Conservation (phyloP, 345 rosid genomes). For the Excoecaria agallocha region DNA sequence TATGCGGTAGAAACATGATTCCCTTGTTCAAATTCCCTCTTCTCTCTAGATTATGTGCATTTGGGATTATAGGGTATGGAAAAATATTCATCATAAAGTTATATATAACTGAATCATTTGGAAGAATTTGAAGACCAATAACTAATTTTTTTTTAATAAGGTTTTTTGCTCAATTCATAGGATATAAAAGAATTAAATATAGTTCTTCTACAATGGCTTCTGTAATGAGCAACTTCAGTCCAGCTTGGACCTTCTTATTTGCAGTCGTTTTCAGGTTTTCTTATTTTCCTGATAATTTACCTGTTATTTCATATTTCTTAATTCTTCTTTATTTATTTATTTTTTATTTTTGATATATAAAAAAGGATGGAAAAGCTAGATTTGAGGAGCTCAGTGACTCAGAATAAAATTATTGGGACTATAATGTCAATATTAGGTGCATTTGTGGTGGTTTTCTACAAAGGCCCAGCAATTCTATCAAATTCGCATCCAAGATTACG, state of each 20-base stretch:
- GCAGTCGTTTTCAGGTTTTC: slow-evolving; percentile 25
- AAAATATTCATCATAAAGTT: not conserved
- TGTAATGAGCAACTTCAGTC: slow-evolving; percentile 45
- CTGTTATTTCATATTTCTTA: slow-evolving; percentile 13
- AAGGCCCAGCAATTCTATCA: slow-evolving; percentile 27
- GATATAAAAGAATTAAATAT: slow-evolving; percentile 34
- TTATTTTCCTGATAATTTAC: slow-evolving; percentile 23
- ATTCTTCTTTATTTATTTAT: not conserved
- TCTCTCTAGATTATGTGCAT: slow-evolving; percentile 2
- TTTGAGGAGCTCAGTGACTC: slow-evolving; percentile 22
- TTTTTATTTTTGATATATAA: not conserved
- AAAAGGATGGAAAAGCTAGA: slow-evolving; percentile 40
- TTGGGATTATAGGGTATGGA: not conserved
- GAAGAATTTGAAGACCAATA: not conserved
- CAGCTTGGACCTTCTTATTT: slow-evolving; percentile 40
- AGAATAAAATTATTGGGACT: slow-evolving; percentile 32
- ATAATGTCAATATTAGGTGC: slow-evolving; percentile 33
- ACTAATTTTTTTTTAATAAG: slow-evolving; percentile 14
- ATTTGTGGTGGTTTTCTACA: slow-evolving; percentile 27
- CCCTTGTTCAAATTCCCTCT: slow-evolving; percentile 7
- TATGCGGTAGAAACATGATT: slow-evolving; percentile 2
- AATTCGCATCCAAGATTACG: too few species aligned
- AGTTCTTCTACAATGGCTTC: slow-evolving; percentile 51
- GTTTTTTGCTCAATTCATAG: slow-evolving; percentile 16
- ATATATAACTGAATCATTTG: not conserved